phyloP scores from a whole-genome alignment of 768 basidiomycete species.

The Austroboletus festivus region DNA sequence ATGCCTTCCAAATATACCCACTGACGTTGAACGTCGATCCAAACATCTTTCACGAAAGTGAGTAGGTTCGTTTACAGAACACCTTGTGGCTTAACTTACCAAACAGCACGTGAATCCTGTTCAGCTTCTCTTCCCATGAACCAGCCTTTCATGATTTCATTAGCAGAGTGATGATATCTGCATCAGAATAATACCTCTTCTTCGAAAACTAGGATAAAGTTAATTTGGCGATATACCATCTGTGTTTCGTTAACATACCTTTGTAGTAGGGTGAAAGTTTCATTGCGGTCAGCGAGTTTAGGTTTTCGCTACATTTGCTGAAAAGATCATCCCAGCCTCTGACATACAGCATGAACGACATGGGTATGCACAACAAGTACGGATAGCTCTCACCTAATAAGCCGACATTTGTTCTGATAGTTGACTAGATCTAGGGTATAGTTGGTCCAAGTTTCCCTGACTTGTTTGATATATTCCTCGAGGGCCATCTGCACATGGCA shows the following conservation, averaged over 20 bases:
- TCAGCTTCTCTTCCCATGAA: conserved; percentile 96
- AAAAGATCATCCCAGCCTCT: conserved; percentile 98
- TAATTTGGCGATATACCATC: neutral
- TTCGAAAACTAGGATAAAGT: conserved; percentile 63
- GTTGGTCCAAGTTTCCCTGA: conserved; percentile 95
- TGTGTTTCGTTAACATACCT: conserved; percentile 43
- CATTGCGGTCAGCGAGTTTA: conserved; percentile 96
- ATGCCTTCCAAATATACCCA: conserved; percentile 99
- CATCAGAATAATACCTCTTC: conserved; percentile 59
- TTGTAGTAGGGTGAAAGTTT: conserved; percentile 98
- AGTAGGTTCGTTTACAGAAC: neutral
- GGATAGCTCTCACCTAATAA: conserved; percentile 62
- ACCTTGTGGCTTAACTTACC: conserved; percentile 45
- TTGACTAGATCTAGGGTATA: conserved; percentile 96
- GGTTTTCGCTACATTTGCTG: conserved; percentile 94
- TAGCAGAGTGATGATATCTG: conserved; percentile 1
- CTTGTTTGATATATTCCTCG: conserved; percentile 93
- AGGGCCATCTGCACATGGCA: conserved; percentile 71
- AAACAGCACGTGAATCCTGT: conserved; percentile 94
- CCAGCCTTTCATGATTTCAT: conserved; percentile 51
- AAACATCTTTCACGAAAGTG: conserved; percentile 63
- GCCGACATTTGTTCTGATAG: conserved; percentile 97
- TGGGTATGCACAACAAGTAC: neutral
- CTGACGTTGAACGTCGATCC: conserved; percentile 99
- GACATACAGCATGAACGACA: conserved; percentile 10